These are phyloP conservation scores for Sugiyamaella boreocaroliniensis DNA, from an alignment of 805 yeast genomes.

Conservation along the genomic window DNA sequence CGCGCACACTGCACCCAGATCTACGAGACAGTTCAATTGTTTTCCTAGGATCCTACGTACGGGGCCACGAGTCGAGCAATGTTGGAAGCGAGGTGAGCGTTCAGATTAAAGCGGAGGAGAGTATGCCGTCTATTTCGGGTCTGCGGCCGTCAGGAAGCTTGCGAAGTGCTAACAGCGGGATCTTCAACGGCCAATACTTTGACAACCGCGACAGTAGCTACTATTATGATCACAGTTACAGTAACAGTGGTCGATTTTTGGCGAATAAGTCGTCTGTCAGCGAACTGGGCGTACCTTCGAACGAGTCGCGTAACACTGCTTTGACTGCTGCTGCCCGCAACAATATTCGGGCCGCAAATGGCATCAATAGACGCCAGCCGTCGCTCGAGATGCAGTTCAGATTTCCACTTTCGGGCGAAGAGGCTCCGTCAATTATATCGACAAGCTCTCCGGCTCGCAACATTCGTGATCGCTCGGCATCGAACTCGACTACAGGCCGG, in stretches of 20 bases:
- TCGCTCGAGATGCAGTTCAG: slow-evolving; percentile 5
- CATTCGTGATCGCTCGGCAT: neutral
- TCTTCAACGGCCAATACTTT: neutral
- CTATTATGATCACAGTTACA: neutral
- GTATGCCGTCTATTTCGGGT: slow-evolving; percentile 1
- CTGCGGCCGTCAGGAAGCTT: neutral
- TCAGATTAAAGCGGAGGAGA: slow-evolving; percentile 6
- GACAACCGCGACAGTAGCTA: neutral
- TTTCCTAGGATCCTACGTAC: slow-evolving; percentile 26
- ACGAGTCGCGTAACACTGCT: neutral
- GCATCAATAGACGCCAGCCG: neutral
- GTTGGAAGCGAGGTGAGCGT: neutral
- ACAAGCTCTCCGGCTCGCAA: neutral
- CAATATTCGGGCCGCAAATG: neutral
- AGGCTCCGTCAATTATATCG: neutral
- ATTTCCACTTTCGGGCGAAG: slow-evolving; percentile 1
- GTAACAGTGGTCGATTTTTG: neutral
- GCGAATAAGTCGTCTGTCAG: slow-evolving; percentile 2
- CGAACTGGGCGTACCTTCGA: slow-evolving; percentile 6
- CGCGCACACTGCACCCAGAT: slow-evolving; percentile 25
- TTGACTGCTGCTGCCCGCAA: neutral
- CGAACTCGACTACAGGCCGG: neutral
- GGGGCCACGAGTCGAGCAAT: slow-evolving; percentile 8
- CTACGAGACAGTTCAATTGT: slow-evolving; percentile 30
- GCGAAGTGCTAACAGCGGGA: neutral